Evolutionary conservation across 768 basidiomycete genomes (phyloP).

Genomic region (Sporobolomyces phaffii): DNA sequence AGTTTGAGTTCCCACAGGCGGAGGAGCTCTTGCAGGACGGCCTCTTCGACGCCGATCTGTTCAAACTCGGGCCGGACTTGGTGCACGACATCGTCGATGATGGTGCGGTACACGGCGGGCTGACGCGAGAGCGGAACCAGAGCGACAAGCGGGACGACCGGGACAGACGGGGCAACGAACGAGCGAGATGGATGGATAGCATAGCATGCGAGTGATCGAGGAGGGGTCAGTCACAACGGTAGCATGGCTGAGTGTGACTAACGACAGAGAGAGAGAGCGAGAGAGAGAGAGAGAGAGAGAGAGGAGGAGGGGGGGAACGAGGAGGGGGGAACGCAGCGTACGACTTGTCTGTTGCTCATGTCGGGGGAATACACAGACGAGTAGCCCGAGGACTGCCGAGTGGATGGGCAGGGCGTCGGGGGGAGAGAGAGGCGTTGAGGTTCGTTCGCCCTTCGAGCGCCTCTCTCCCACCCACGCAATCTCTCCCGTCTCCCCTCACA

Average conservation of each 20-base stretch:
- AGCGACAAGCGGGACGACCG: neutral
- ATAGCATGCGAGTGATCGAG: too few species aligned
- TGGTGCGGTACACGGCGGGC: slow-evolving; percentile 63
- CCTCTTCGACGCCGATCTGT: slow-evolving; percentile 88
- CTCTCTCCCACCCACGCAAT: too few species aligned
- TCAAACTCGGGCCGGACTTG: slow-evolving; percentile 90
- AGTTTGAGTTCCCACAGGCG: slow-evolving; percentile 98
- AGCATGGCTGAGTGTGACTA: too few species aligned
- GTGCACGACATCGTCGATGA: slow-evolving; percentile 88
- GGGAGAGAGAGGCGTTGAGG: neutral
- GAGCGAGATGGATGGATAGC: too few species aligned
- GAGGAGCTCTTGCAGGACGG: slow-evolving; percentile 80
- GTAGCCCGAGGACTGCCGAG: too few species aligned
- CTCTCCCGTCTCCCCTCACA: neutral
- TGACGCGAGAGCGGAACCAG: slow-evolving; percentile 12
- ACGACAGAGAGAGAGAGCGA: neutral
- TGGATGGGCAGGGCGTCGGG: neutral
- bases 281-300: neutral
- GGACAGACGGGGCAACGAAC: neutral
- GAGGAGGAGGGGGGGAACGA: neutral
- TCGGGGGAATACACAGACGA: too few species aligned
- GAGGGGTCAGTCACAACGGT: too few species aligned
- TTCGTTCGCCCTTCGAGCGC: too few species aligned
- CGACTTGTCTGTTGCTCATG: slow-evolving; percentile 31
- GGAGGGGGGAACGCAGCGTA: slow-evolving; percentile 1